Conservation (phyloP, 352 stramenopile genomes). For the Pythium sp. region DNA sequence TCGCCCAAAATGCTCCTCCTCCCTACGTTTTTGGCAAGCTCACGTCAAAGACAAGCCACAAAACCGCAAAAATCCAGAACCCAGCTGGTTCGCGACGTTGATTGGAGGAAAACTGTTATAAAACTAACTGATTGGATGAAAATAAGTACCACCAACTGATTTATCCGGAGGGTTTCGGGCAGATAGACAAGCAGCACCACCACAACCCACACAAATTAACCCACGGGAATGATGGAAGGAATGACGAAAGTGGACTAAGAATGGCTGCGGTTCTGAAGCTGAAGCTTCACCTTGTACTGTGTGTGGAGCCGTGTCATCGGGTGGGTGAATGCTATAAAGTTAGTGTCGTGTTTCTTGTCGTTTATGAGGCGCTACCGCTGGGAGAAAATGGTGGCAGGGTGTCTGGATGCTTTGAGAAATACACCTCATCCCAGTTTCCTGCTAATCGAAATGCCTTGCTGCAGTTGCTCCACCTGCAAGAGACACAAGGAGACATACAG, state of each 20-base stretch:
- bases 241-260: not conserved
- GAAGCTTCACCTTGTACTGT: not conserved
- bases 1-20: not conserved
- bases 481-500: not conserved
- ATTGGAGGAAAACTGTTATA: not conserved
- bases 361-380: not conserved
- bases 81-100: not conserved
- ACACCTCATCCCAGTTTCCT: constrained; percentile 32
- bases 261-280: not conserved
- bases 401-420: not conserved
- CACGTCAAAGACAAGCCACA: constrained; percentile 11
- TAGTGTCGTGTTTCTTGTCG: constrained; percentile 3
- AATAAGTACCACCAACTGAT: not conserved
- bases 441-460: constrained; percentile 53
- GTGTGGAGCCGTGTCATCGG: not conserved
- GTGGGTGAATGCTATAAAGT: constrained; percentile 1
- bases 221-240: not conserved
- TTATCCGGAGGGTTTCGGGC: not conserved
- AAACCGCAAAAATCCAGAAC: not conserved
- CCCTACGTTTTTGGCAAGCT: constrained; percentile 6
- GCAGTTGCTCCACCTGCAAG: constrained; percentile 44
- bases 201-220: not conserved
- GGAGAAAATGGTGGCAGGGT: not conserved
- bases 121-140: constrained; percentile 5
- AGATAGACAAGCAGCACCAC: constrained; percentile 4